phyloP scores from a whole-genome alignment of 768 basidiomycete genomes.

The Crassisporium funariophilum region DNA sequence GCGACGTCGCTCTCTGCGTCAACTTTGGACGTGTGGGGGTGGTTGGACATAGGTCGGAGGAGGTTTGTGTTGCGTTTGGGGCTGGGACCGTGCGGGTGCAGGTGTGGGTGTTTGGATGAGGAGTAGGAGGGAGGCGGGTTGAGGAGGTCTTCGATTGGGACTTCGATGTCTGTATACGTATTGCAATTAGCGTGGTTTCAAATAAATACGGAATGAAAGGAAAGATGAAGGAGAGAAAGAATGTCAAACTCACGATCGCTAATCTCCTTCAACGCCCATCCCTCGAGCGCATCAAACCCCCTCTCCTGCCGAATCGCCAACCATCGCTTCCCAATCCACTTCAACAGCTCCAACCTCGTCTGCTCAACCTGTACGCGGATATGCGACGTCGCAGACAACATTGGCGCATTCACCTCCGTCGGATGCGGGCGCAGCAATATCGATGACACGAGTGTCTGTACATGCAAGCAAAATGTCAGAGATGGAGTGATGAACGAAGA shows the following conservation, averaged over 20 bases:
- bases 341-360: conserved; percentile 62
- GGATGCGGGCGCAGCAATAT: conserved; percentile 72
- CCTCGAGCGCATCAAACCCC: conserved; percentile 84
- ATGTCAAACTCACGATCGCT: conserved; percentile 60
- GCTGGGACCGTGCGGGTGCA: conserved; percentile 8
- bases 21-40: conserved; percentile 34
- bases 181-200: too few species aligned
- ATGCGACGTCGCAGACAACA: conserved; percentile 69
- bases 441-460: conserved; percentile 69
- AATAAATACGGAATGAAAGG: neutral
- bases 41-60: conserved; percentile 31
- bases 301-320: conserved; percentile 67
- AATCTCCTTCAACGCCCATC: conserved; percentile 89
- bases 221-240: conserved; percentile 4
- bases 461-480: neutral
- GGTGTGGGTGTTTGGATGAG: conserved; percentile 12
- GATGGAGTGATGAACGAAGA: neutral
- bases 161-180: conserved; percentile 81
- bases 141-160: conserved; percentile 73
- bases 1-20: conserved; percentile 45
- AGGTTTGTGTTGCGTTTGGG: conserved; percentile 5
- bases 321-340: conserved; percentile 83
- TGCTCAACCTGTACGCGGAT: conserved; percentile 76
- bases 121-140: conserved; percentile 30
- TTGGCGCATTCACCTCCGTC: conserved; percentile 56